Evolutionary conservation across 106 monocot genomes (phyloP), one percentile per base, ranked within the genome.

Genomic region (Phalaenopsis equestris): DNA sequence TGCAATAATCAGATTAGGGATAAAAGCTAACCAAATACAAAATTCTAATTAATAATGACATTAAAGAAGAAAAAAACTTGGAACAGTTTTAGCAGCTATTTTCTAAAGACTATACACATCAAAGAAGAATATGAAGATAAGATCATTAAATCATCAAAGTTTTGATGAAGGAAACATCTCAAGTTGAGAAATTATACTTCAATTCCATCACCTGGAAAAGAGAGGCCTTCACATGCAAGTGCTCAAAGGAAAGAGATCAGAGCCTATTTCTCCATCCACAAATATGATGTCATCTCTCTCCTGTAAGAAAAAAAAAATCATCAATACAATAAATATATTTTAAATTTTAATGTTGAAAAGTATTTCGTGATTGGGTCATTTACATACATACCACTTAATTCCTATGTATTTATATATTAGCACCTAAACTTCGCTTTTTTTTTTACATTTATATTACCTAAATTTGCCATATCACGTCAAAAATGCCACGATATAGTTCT

Each of bases 191-290:
- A 5, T 42, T 45, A 4, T 74, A 7, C 74, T 74, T 17, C n/a
- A 74, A 8, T 19, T 74, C 74, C 19, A 70, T 4, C 39, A 16
- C 37, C 68, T 5, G 38, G 11, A 3, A 38, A 70, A 70, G 14
- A 36, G 2, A 17, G 17, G 5, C 49, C 21, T 49, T 76, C 48
- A 76, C 76, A 76, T 76, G 76, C 76, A 76, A 49, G 48, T 76
- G 76, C 76, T 76, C 76, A 76, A 30, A 49, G 48, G 24, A 49
- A 76, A 76, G 76, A 76, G 76, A 24, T 76, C 76, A 14, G 48
- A 76, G 46, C 76, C 76, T 11, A 76, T 9, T 42, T 76, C 76
- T 49, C 76, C 76, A 24, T 76, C 76, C 23, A 48, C 49, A 49
- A 76, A 76, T 52, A 39, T n/a, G 4, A 49, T 36, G 6, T 76